Percentiles rank a stretch among this genome's conserved stretches.
phyloP scores from a whole-genome alignment of 768 basidiomycete genomes.

The Hortiboletus flavorubellus region DNA sequence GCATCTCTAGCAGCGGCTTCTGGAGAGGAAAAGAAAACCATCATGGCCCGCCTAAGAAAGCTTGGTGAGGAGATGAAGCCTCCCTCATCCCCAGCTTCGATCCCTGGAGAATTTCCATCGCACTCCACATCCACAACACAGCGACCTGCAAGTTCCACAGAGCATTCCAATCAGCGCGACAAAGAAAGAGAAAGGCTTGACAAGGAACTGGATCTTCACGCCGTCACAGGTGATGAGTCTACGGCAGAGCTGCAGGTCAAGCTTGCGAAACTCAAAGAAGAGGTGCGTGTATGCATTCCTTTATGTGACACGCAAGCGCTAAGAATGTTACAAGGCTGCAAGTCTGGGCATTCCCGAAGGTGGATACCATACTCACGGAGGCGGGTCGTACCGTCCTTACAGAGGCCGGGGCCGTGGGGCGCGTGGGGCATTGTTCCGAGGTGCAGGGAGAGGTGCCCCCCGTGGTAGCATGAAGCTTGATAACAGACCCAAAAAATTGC shows the following conservation, averaged over 20 bases:
- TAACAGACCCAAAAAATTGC: conserved; percentile 78
- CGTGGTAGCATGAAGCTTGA: conserved; percentile 84
- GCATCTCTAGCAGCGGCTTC: conserved; percentile 59
- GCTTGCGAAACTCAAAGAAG: conserved; percentile 72
- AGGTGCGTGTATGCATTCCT: conserved; percentile 47
- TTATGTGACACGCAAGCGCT: conserved; percentile 1
- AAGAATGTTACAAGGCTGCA: conserved; percentile 51
- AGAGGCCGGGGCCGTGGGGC: conserved; percentile 64
- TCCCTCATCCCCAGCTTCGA: conserved; percentile 28
- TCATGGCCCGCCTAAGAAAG: conserved; percentile 73
- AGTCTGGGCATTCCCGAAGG: conserved; percentile 65
- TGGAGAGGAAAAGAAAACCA: conserved; percentile 70
- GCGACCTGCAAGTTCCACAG: conserved; percentile 24
- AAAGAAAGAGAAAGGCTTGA: conserved; percentile 69
- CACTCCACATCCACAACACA: conserved; percentile 24
- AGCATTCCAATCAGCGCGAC: conserved; percentile 44
- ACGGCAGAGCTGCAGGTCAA: conserved; percentile 73
- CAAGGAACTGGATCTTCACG: conserved; percentile 73
- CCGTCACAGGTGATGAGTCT: conserved; percentile 42
- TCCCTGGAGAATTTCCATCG: conserved; percentile 29
- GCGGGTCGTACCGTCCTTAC: conserved; percentile 56
- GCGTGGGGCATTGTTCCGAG: conserved; percentile 56
- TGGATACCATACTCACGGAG: conserved; percentile 33
- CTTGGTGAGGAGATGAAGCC: conserved; percentile 75
- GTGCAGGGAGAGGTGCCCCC: conserved; percentile 60